A percentile compares a stretch with the other conserved stretches of the same genome.
Evolutionary conservation across 441 rosid species (phyloP).

Genomic region (Euphorbia celastroides): DNA sequence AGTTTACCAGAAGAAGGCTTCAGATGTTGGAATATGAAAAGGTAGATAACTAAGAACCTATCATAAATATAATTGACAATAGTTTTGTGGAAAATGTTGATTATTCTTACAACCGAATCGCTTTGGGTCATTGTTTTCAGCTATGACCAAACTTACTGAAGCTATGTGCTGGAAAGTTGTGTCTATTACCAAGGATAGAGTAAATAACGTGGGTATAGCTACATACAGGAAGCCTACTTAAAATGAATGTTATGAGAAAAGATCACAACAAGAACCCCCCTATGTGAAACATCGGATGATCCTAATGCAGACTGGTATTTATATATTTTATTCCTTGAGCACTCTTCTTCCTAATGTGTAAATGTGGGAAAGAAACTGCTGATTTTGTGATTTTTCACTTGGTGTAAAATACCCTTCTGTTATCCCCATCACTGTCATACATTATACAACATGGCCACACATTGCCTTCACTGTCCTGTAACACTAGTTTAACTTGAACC

Average conservation of each 20-base stretch:
- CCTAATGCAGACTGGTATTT: conserved; percentile 83
- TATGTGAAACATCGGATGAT: conserved; percentile 71
- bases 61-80: too few relatives aligned
- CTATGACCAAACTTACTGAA: conserved; percentile 59
- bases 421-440: not conserved
- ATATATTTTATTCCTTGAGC: conserved; percentile 1
- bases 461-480: not conserved
- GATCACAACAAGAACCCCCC: conserved; percentile 62
- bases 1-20: conserved; percentile 66
- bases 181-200: conserved; percentile 65
- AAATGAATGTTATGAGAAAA: conserved; percentile 68
- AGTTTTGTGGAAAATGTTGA: not conserved
- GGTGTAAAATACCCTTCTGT: not conserved
- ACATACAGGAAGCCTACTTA: conserved; percentile 66
- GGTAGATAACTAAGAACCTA: conserved; percentile 32
- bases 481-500: not conserved
- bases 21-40: conserved; percentile 77
- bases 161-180: conserved; percentile 90
- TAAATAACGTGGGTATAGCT: conserved; percentile 70
- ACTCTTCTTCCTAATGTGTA: not conserved
- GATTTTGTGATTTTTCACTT: not conserved
- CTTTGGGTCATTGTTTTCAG: conserved; percentile 23
- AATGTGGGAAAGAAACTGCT: conserved; percentile 7
- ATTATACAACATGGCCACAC: not conserved
- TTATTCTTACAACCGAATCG: conserved; percentile 8